Base-by-base conservation (phyloP, 2,329 filamentous ascomycete species). In the Paramyrothecium roridum region DNA sequence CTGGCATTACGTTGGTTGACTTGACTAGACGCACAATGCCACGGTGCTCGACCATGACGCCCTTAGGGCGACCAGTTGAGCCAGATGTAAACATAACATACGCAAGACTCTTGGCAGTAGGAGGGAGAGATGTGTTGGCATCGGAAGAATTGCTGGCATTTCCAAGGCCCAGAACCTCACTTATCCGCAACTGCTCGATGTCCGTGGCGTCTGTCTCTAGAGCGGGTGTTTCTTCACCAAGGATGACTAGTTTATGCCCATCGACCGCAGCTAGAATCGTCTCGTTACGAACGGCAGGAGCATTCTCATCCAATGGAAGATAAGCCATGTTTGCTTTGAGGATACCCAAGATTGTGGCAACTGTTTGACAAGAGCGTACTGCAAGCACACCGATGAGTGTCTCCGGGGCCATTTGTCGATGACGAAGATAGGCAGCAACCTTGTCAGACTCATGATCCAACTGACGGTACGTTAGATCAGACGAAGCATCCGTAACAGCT, bases 11-110 rank as follows among this genome's bases (percentile, higher is more conserved):
- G 3, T 43, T 49, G 52, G 46, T 55, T 34, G 55, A 12, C 34
- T 37, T 47, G 11, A 43, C 52, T 7, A 55, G 30, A 11, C 49
- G 49, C 33, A 51, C 49, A 12, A 51, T 22, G 26, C 49, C 49
- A 20, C 49, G 49, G 8, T 51, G 59, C 30, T 61, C 59, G 3
- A 59, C 43, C 57, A 61, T 59, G 20, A 61, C 59, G 4, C 59
- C 59, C 45, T 61, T 61, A 2, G 54, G 54, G 10, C 43, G 30
- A 4, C 54, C 54, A 4, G 54, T 52, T 11, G 54, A 56, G 13
- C 54, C 54, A n/a, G 50, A 52, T 3, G 54, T 53, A 23, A 53
- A 56, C 17, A 56, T 47, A 7, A 50, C 54, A 26, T 52, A 53
- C 2, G 54, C 54, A 16, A 56, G 46, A 30, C 48, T 53, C 16